These are phyloP conservation scores for Cynara cardunculus DNA, from an alignment of 129 eudicot genomes.

Conservation along the genomic window DNA sequence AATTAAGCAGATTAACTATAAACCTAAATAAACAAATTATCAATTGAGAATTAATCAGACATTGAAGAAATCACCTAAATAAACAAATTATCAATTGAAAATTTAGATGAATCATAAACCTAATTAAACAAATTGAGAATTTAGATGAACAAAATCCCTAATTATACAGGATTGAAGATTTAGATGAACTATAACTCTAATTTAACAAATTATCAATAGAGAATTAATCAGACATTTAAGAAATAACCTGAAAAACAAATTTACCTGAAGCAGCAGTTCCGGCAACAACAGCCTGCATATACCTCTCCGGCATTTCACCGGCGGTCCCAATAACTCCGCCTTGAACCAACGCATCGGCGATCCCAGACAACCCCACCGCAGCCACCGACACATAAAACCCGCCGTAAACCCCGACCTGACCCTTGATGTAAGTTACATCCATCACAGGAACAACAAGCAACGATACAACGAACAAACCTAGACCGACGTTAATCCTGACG, in stretches of 20 bases:
- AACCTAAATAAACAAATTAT: background rate
- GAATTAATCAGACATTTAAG: background rate
- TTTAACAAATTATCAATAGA: background rate
- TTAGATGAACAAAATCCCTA: slow-evolving; percentile 16
- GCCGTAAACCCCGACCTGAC: slow-evolving; percentile 49
- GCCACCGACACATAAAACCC: slow-evolving; percentile 71
- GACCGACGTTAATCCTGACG: slow-evolving; percentile 70
- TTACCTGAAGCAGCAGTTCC: slow-evolving; percentile 96
- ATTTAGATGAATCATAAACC: background rate
- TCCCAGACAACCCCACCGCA: slow-evolving; percentile 56
- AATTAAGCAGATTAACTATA: background rate
- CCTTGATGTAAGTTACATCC: slow-evolving; percentile 63
- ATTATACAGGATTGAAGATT: background rate
- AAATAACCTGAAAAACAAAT: background rate
- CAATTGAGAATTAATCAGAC: background rate
- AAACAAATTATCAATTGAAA: too few species aligned
- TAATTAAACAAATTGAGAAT: background rate
- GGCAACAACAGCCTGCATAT: slow-evolving; percentile 92
- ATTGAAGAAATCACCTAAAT: background rate
- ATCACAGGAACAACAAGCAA: slow-evolving; percentile 65
- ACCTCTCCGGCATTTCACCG: slow-evolving; percentile 91
- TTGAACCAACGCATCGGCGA: slow-evolving; percentile 84
- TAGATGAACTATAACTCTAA: background rate
- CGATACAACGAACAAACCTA: slow-evolving; percentile 53
- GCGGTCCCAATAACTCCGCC: slow-evolving; percentile 83